Base-by-base conservation (phyloP, 139 green algal species). In the Chlorella sp. region DNA sequence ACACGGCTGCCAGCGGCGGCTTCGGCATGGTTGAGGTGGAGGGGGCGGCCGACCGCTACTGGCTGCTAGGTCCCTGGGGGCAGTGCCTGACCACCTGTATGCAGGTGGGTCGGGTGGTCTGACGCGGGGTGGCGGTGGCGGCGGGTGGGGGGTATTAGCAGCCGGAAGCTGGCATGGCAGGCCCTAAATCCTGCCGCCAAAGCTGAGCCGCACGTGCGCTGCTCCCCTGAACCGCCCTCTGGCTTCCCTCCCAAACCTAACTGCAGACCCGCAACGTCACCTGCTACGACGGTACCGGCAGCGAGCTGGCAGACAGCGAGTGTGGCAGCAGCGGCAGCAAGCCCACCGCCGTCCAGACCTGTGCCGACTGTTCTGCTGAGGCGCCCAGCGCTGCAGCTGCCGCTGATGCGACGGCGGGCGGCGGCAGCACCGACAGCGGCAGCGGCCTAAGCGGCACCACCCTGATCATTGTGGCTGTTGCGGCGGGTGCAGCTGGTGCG, bases 41-140 rank as follows among this genome's bases (percentile, higher is more conserved):
- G 4, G 51, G 51, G 25, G 41, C 23, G 32, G 34, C 51, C 13
- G 51, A 47, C 80, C 67, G 34, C 41, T 70, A 39, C 65, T 85
- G 80, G 80, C 36, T 39, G 67, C n/a, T 85, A 5, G 80, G 51
- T 2, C 34, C 44, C 80, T 85, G 80, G 80, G 6, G 30, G 25
- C 28, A 20, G 9, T 85, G 80, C 67, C 16, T 6, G 2, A 5
- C 55, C 6, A 21, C 69, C 15, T 85, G 80, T 68, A 17, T 38
- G 39, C 70, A 78, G 70, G 70, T 60, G 69, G 25, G 69, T 18
- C n/a, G n/a, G 11, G 28, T 30, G 18, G 69, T 15, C 6, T 26
- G n/a, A n/a, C n/a, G n/a, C n/a, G n/a, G n/a, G n/a, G n/a, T n/a
- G n/a, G n/a, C n/a, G n/a, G n/a, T n/a, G n/a, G n/a, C n/a, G n/a